Percentiles rank a stretch among this genome's conserved stretches.
phyloP scores from a whole-genome alignment of 2,329 filamentous ascomycete species.

The Pseudogymnoascus sp. region DNA sequence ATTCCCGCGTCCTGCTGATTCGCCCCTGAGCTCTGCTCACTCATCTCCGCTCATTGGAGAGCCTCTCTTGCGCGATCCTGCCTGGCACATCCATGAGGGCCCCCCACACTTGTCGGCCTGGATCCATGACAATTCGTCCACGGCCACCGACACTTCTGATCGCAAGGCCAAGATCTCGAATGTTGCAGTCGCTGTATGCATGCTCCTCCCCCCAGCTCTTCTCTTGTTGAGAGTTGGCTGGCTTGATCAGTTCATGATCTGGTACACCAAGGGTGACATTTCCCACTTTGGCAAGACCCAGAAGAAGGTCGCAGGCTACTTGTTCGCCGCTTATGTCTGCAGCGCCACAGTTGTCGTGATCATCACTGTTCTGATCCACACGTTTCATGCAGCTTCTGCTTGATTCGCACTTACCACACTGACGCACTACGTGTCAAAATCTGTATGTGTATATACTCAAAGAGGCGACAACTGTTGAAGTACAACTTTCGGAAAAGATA shows the following conservation, averaged over 20 bases:
- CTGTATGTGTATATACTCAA: conserved; percentile 3
- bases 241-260: conserved; percentile 22
- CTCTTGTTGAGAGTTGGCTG: conserved; percentile 21
- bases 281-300: conserved; percentile 18
- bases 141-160: conserved; percentile 11
- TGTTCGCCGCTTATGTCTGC: not conserved
- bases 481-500: conserved; percentile 1
- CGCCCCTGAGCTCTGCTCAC: not conserved
- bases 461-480: conserved; percentile 1
- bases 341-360: conserved; percentile 4
- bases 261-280: conserved; percentile 22
- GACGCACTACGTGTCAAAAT: not conserved
- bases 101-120: conserved; percentile 17
- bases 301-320: conserved; percentile 15
- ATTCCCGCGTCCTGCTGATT: not conserved
- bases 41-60: not conserved
- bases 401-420: not conserved
- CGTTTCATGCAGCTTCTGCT: not conserved
- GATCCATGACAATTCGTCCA: conserved; percentile 14
- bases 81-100: conserved; percentile 10
- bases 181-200: conserved; percentile 20
- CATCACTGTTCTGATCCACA: not conserved
- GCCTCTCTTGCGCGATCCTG: not conserved
- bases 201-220: conserved; percentile 23
- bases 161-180: conserved; percentile 20